Conservation (phyloP, 345 rosid genomes). For the Abelmoschus esculentus region DNA sequence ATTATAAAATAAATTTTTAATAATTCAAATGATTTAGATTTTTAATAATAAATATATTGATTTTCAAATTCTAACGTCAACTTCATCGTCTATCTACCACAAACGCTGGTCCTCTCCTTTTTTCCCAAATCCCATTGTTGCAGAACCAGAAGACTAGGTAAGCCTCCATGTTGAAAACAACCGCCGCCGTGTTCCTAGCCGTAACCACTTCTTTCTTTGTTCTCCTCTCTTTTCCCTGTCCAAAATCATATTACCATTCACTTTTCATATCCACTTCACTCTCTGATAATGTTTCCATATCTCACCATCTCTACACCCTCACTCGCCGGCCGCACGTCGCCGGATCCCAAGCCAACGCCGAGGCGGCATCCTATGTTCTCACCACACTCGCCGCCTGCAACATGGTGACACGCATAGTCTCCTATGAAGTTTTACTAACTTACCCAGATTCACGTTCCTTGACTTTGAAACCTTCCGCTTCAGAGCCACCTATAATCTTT, state of each 20-base stretch:
- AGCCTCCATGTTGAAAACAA: slow-evolving; percentile 24
- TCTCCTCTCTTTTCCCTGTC: slow-evolving; percentile 25
- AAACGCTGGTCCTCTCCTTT: no score
- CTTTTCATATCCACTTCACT: slow-evolving; percentile 46
- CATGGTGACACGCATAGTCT: slow-evolving; percentile 29
- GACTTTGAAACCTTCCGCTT: slow-evolving; percentile 26
- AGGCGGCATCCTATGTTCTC: slow-evolving; percentile 51
- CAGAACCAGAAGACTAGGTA: not conserved
- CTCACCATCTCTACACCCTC: slow-evolving; percentile 59
- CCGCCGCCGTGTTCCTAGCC: slow-evolving; percentile 26
- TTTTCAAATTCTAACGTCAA: no score
- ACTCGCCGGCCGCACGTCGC: slow-evolving; percentile 78
- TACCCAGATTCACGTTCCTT: slow-evolving; percentile 64
- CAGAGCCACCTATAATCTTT: slow-evolving; percentile 29
- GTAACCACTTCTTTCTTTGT: slow-evolving; percentile 33
- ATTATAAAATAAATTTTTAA: no score
- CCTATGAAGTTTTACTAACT: slow-evolving; percentile 58
- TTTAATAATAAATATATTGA: no score
- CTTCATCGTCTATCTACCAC: no score
- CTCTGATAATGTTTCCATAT: slow-evolving; percentile 50
- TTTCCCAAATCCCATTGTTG: no score
- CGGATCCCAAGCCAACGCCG: slow-evolving; percentile 69
- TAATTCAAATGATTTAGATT: no score
- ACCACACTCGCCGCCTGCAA: slow-evolving; percentile 40
- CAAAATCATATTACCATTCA: slow-evolving; percentile 45